Percentiles rank a stretch among this genome's conserved stretches.
phyloP scores from a whole-genome alignment of 2,329 filamentous ascomycete genomes.

The Paecilomyces formosus region DNA sequence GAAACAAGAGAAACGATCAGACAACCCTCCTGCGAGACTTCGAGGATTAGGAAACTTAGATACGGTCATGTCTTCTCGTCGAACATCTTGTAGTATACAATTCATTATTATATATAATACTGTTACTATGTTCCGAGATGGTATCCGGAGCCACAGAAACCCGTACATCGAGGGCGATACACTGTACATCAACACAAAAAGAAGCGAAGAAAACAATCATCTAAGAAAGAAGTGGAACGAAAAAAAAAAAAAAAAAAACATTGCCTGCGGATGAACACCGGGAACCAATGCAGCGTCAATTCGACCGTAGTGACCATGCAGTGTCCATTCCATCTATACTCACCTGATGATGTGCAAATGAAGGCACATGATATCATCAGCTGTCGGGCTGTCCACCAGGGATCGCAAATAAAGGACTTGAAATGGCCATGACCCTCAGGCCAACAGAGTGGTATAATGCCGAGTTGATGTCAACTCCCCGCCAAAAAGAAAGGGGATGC shows the following conservation, averaged over 20 bases:
- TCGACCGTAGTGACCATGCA: not conserved
- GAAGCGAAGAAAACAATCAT: not conserved
- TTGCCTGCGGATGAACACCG: not conserved
- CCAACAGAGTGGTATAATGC: not conserved
- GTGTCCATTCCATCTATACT: not conserved
- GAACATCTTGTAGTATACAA: not conserved
- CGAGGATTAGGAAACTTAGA: too few relatives aligned
- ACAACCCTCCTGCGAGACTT: too few relatives aligned
- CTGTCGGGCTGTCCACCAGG: not conserved
- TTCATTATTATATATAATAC: not conserved
- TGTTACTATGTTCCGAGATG: not conserved
- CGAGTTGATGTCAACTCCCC: not conserved
- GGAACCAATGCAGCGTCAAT: not conserved
- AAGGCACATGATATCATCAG: not conserved
- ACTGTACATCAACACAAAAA: not conserved
- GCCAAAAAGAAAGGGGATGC: slow-evolving; percentile 3
- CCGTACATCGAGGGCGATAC: not conserved
- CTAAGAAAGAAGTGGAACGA: not conserved
- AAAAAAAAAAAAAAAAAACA: not conserved
- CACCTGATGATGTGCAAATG: not conserved
- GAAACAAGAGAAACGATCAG: too few relatives aligned
- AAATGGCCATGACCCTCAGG: not conserved
- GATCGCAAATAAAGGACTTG: not conserved
- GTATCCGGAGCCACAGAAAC: not conserved
- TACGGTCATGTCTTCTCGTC: too few relatives aligned